These are phyloP conservation scores for Epichloe sp. DNA, from an alignment of 2,329 filamentous ascomycete genomes.

Conservation along the genomic window DNA sequence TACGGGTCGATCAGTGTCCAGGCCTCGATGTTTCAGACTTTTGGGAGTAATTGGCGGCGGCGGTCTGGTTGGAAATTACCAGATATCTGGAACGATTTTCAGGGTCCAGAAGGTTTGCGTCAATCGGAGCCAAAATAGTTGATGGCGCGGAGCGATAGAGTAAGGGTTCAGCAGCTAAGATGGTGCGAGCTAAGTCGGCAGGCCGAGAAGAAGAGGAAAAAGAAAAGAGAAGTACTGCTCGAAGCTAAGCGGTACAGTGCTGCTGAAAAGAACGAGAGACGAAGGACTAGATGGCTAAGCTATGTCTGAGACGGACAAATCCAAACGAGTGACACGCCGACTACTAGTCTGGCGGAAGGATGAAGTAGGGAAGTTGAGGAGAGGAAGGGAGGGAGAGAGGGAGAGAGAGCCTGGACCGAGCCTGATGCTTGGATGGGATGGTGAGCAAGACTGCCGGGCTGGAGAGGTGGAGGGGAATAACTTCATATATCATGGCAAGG, in stretches of 20 bases:
- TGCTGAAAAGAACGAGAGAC: neutral
- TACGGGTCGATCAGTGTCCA: neutral
- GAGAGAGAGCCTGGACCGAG: neutral
- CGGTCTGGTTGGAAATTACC: neutral
- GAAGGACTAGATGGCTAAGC: neutral
- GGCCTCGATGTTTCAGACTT: neutral
- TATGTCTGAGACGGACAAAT: neutral
- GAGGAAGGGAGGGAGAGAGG: neutral
- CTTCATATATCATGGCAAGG: conserved; percentile 1
- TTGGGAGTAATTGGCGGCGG: too few relatives aligned
- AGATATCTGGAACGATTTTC: neutral
- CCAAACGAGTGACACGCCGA: conserved; percentile 6
- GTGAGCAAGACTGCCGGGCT: neutral
- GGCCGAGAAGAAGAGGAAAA: neutral
- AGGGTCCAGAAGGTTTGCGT: neutral
- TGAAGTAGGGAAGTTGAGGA: neutral
- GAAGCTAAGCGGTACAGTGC: neutral
- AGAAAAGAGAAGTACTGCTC: neutral
- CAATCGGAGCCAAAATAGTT: neutral
- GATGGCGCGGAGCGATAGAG: neutral
- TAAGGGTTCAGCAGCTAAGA: neutral
- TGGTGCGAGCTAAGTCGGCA: neutral
- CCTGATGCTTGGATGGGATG: neutral
- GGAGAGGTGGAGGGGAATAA: neutral
- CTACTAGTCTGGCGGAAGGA: neutral